Conservation (phyloP, 352 stramenopile species). For the Pythium volutum region DNA sequence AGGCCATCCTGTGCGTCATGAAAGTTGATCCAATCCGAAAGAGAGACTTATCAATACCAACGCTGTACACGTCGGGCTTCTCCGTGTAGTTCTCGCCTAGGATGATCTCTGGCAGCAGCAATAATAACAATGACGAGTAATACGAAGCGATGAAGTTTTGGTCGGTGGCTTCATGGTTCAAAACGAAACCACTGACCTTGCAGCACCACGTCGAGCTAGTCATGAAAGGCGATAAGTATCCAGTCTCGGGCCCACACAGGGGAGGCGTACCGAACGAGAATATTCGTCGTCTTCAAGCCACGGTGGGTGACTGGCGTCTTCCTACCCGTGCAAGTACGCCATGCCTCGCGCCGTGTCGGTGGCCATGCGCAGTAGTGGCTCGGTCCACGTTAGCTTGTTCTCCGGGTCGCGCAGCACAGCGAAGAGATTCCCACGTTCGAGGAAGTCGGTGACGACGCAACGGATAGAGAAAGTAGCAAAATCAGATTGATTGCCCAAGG, state of each 20-base stretch:
- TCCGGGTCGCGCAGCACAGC: constrained; percentile 74
- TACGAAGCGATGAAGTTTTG: constrained; percentile 96
- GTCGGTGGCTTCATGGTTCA: constrained; percentile 91
- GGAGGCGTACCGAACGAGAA: constrained; percentile 64
- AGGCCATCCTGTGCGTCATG: constrained; percentile 5
- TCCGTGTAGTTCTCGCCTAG: constrained; percentile 85
- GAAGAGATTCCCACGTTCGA: constrained; percentile 83
- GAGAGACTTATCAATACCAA: constrained; percentile 62
- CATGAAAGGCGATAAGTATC: not conserved
- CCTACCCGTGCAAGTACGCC: constrained; percentile 97
- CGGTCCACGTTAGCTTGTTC: constrained; percentile 81
- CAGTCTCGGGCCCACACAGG: not conserved
- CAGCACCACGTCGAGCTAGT: constrained; percentile 74
- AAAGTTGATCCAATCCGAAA: not conserved
- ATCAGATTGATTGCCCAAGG: too few species aligned
- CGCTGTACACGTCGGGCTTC: constrained; percentile 88
- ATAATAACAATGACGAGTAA: constrained; percentile 77
- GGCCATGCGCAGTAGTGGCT: constrained; percentile 86
- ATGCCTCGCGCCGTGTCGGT: constrained; percentile 94
- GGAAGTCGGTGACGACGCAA: constrained; percentile 86
- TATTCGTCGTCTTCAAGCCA: constrained; percentile 96
- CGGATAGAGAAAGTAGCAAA: too few species aligned
- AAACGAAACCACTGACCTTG: constrained; percentile 97
- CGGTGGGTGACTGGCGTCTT: constrained; percentile 98
- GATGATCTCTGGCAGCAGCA: constrained; percentile 88